Conservation (phyloP, 306 rosid species). For the Cucurbita argyrosperma region DNA sequence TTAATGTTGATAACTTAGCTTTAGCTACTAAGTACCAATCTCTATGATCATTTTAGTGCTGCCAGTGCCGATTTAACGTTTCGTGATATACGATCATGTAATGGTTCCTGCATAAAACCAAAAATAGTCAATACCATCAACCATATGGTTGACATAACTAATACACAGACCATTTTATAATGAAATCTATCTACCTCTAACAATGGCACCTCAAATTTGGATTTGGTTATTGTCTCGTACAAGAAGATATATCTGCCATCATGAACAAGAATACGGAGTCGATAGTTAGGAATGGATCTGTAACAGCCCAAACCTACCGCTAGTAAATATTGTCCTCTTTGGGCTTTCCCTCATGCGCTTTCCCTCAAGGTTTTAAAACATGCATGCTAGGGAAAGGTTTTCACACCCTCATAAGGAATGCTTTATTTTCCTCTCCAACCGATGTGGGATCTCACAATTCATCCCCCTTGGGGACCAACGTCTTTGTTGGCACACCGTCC, state of each 20-base stretch:
- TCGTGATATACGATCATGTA: constrained; percentile 70
- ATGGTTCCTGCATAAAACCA: constrained; percentile 40
- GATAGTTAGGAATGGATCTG: not conserved
- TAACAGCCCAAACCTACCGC: too few species aligned
- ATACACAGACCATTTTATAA: not conserved
- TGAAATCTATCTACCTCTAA: constrained; percentile 33
- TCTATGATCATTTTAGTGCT: constrained; percentile 26
- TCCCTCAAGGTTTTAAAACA: too few species aligned
- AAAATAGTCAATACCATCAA: not conserved
- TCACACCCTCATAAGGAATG: too few species aligned
- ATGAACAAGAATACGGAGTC: not conserved
- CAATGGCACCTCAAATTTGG: constrained; percentile 43
- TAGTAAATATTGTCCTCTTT: too few species aligned
- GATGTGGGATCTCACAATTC: too few species aligned
- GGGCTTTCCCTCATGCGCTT: too few species aligned
- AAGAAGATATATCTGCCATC: constrained; percentile 72
- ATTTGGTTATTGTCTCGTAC: constrained; percentile 76
- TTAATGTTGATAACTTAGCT: not conserved
- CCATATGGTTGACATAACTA: not conserved
- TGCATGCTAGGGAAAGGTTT: too few species aligned
- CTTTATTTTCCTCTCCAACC: too few species aligned
- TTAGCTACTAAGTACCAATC: not conserved
- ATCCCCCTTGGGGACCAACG: too few species aligned
- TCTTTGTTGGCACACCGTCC: too few species aligned
- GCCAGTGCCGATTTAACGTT: constrained; percentile 56